A percentile compares a stretch with the other conserved stretches of the same genome.
phyloP scores from a whole-genome alignment of 2,329 filamentous ascomycete genomes.

The Claviceps africana region DNA sequence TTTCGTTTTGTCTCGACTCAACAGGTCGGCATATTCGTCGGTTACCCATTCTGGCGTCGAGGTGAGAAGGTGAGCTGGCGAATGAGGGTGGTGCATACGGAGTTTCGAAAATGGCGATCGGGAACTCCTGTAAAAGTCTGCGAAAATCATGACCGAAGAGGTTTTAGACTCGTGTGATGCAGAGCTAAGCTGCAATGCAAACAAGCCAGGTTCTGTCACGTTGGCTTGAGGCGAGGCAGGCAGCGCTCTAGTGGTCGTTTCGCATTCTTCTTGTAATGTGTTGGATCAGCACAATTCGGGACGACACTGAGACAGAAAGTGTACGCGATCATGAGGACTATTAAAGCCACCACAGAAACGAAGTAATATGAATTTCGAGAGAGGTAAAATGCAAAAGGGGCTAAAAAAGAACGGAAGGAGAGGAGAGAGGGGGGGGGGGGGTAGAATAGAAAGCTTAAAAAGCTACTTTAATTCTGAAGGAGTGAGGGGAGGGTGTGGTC shows the following conservation, averaged over 20 bases:
- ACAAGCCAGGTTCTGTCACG: neutral
- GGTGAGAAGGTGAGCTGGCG: constrained; percentile 16
- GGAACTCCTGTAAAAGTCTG: constrained; percentile 43
- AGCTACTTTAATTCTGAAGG: neutral
- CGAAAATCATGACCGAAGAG: constrained; percentile 36
- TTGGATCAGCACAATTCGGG: neutral
- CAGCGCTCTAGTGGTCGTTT: neutral
- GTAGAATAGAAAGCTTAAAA: neutral
- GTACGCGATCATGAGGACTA: neutral
- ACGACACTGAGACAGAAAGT: neutral
- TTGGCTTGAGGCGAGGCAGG: neutral
- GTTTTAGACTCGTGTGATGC: neutral
- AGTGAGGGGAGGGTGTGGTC: neutral
- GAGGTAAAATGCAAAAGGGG: neutral
- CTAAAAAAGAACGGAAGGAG: neutral
- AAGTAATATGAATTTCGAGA: no score
- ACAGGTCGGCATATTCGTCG: constrained; percentile 45
- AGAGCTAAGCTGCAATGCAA: neutral
- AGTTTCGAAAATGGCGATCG: constrained; percentile 39
- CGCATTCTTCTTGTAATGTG: neutral
- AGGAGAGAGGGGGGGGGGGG: neutral
- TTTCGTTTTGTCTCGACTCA: constrained; percentile 46
- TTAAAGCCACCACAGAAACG: neutral
- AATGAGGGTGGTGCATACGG: constrained; percentile 23
- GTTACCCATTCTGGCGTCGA: constrained; percentile 21